Evolutionary conservation across 2,329 filamentous ascomycete species (phyloP), one percentile per base, ranked within the genome.

Genomic region (Aspergillus sp.): DNA sequence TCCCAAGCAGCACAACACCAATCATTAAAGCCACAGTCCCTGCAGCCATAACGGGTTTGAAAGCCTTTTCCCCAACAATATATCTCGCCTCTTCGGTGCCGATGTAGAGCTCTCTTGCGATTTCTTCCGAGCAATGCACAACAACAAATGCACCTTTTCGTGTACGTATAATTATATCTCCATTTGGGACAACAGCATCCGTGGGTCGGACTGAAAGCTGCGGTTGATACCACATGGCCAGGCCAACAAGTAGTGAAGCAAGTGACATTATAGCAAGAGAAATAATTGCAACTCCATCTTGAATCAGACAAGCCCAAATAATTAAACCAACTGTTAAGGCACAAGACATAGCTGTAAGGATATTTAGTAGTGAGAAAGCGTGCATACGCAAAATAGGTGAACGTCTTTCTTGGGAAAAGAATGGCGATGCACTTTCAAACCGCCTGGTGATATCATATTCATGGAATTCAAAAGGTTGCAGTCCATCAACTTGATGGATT

Each of bases 161-260:
- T 1, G 79, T 82, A 34, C 76, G 73, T 42, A 83, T 79, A 33
- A 82, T 71, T n/a, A 83, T 73, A 50, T 83, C 79, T 3, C 78
- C 78, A 2, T 53, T 52, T 2, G 79, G 79, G 0, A 79, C 73
- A 27, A 68, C 58, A 36, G 71, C 68, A 7, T 60, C 71, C 43
- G 74, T 69, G 40, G 65, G 67, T 32, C 78, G 72, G 36, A 69
- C 70, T 69, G 74, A 77, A 27, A 82, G 67, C n/a, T 75, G 64
- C 1, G 79, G 76, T 36, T 65, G 64, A 79, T 79, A 83, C 61
- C 71, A 74, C 3, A 76, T 78, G 8, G 77, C 78, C 49, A 73
- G 73, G 12, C 79, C 76, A 6, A 76, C 70, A 2, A 81, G 62
- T 6, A 69, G 73, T n/a, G 75, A 75, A 5, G 75, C 71, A 9